phyloP scores from a whole-genome alignment of 2,329 filamentous ascomycete genomes.

The Catunica adiposa region DNA sequence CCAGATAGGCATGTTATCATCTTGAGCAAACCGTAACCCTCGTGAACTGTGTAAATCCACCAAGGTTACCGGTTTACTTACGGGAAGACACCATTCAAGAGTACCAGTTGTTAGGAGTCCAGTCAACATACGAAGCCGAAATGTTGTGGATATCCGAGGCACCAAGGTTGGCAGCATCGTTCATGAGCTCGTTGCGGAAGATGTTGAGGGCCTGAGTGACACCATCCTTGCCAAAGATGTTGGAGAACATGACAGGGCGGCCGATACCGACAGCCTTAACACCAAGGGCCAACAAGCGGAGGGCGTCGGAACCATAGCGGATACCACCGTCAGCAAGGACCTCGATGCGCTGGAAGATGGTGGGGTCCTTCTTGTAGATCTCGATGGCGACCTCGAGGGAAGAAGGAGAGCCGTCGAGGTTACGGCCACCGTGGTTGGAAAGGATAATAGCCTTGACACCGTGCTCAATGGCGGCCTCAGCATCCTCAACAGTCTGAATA shows the following conservation, averaged over 20 bases:
- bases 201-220: slow-evolving; percentile 28
- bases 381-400: slow-evolving; percentile 22
- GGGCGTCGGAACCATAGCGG: slow-evolving; percentile 26
- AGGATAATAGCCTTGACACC: slow-evolving; percentile 26
- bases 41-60: not conserved
- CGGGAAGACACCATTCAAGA: slow-evolving; percentile 6
- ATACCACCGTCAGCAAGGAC: slow-evolving; percentile 26
- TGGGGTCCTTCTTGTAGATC: slow-evolving; percentile 18
- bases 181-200: slow-evolving; percentile 32
- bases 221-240: slow-evolving; percentile 33
- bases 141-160: slow-evolving; percentile 24
- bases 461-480: slow-evolving; percentile 22
- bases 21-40: not conserved
- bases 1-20: not conserved
- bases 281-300: slow-evolving; percentile 29
- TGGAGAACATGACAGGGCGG: slow-evolving; percentile 24
- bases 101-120: slow-evolving; percentile 20
- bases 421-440: slow-evolving; percentile 28
- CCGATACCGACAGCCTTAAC: slow-evolving; percentile 31
- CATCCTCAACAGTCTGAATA: slow-evolving; percentile 26
- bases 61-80: not conserved
- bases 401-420: slow-evolving; percentile 24
- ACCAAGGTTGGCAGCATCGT: slow-evolving; percentile 29
- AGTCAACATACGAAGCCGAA: slow-evolving; percentile 18
- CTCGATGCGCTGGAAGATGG: slow-evolving; percentile 18